Evolutionary conservation across 2,329 filamentous ascomycete species (phyloP), one percentile per base, ranked within the genome.

Genomic region (Epichloe bromicola): DNA sequence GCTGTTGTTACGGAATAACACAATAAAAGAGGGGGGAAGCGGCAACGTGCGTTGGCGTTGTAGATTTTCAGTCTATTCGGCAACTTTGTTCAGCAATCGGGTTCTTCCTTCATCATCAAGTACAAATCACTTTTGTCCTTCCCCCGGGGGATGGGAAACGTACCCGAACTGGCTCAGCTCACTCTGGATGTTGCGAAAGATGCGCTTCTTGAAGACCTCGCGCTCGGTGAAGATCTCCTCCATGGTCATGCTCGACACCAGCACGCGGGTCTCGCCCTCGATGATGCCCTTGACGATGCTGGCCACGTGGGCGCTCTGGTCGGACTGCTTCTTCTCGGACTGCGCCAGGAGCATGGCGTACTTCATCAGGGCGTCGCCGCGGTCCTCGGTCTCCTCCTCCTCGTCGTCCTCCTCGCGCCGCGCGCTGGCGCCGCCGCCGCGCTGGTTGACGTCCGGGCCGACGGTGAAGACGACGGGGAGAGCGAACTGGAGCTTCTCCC

Each of bases 201-300:
- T 84, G 57, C 85, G 82, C 57, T 76, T 78, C 71, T 91, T 88
- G 73, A 89, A 89, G 42, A 85, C 72, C 58, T 86, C 82, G 36
- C 86, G 74, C 67, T 87, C 83, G 54, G 82, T 84, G 66, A 90
- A 90, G 53, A 94, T 86, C 67, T 93, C 87, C 63, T 91, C 87
- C 85, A 93, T 91, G n/a, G 86, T 90, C 86, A 94, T 91, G 58
- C 80, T 83, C 0, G 83, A 87, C 41, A 94, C 86, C 49, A 94
- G 80, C 5, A 88, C 85, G 53, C 88, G 79, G 1, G 86, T 90
- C 66, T 94, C 88, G 55, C 88, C 88, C 65, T 94, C 87, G 58
- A 94, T 93, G 65, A 94, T 89, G 54, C 87, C 88, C 66, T 88
- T 91, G 66, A 94, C 84, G 55, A 94, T 94, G 58, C 86, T 86